phyloP scores from a whole-genome alignment of 108 stramenopile species.

The Mayamaea pseudoterrestris region DNA sequence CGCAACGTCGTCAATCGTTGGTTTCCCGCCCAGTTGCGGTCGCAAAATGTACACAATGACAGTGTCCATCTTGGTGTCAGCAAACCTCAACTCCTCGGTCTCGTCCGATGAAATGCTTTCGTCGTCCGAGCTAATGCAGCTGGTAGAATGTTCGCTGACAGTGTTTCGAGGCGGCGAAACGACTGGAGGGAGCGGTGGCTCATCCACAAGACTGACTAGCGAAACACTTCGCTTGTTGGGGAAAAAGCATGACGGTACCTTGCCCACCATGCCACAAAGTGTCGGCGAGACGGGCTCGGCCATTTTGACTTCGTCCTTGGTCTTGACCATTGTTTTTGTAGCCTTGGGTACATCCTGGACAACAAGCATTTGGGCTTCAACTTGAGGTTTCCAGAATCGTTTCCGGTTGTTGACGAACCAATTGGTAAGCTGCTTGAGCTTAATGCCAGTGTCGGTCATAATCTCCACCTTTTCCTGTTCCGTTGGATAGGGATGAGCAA shows the following conservation, averaged over 20 bases:
- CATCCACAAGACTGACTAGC: too few relatives aligned
- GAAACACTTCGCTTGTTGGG: too few relatives aligned
- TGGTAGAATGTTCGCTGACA: too few relatives aligned
- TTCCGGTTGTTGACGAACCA: conserved; percentile 94
- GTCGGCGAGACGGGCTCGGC: not conserved
- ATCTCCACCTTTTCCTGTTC: conserved; percentile 84
- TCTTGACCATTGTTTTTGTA: conserved; percentile 13
- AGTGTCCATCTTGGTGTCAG: too few relatives aligned
- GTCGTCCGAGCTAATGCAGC: too few relatives aligned
- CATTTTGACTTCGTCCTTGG: conserved; percentile 6
- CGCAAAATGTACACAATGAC: conserved; percentile 30
- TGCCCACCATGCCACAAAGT: not conserved
- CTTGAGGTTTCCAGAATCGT: conserved; percentile 79
- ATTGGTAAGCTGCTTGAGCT: conserved; percentile 84
- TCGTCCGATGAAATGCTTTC: too few relatives aligned
- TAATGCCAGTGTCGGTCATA: conserved; percentile 80
- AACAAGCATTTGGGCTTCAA: conserved; percentile 52
- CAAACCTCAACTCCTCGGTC: too few relatives aligned
- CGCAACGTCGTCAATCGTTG: conserved; percentile 33
- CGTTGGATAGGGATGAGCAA: conserved; percentile 89
- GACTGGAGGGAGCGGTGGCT: too few relatives aligned
- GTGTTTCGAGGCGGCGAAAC: too few relatives aligned
- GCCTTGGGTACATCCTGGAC: conserved; percentile 35
- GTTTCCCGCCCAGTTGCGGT: conserved; percentile 18
- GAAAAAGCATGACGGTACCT: too few relatives aligned